Evolutionary conservation across 495 filamentous ascomycete species (phyloP), one percentile per base, ranked within the genome.

Genomic region (Daldinia caldariorum): DNA sequence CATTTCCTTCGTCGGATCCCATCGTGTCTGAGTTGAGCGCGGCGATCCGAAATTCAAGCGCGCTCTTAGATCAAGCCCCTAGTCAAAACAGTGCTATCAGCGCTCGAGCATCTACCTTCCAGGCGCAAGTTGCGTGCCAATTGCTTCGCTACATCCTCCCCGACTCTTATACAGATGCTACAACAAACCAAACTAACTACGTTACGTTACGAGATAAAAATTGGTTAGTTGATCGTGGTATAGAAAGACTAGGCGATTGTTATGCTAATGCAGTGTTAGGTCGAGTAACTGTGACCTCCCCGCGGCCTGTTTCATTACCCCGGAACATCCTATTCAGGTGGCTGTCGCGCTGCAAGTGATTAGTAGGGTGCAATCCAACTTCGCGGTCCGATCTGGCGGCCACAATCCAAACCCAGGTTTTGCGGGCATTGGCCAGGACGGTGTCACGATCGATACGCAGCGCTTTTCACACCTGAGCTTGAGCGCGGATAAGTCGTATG

Each of bases 291-390:
- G 41, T 45, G 41, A 45, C 41, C 41, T 45, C 14, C 16, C 41
- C 6, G 41, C 41, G 41, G 41, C 41, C 16, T 45, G 41, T 16
- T 45, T 45, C 2, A 45, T 45, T 16, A 45, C 41, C 41, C 41
- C 41, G 41, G 41, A 45, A 20, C 41, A 45, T 16, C 41, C 41
- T 6, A 14, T 45, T 6, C 41, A 45, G 2, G 41, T 45, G 18
- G 41, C 41, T 45, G 16, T 45, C 41, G 41, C 41, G n/a, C 6
- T 45, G 41, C 41, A 45, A 16, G 41, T 45, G 41, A 45, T 45
- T 14, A 45, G 41, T 6, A 45, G 41, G 41, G 41, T 20, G n/a
- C 41, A 20, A 14, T 45, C 41, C 41, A 45, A 45, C 16, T 45
- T 45, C 41, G 41, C 16, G 4, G 41, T 45, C 5, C n/a, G 41